A percentile compares a stretch with the other conserved stretches of the same genome.
Conservation (phyloP, 2,329 filamentous ascomycete species). For the Chaetomium strumarium region DNA sequence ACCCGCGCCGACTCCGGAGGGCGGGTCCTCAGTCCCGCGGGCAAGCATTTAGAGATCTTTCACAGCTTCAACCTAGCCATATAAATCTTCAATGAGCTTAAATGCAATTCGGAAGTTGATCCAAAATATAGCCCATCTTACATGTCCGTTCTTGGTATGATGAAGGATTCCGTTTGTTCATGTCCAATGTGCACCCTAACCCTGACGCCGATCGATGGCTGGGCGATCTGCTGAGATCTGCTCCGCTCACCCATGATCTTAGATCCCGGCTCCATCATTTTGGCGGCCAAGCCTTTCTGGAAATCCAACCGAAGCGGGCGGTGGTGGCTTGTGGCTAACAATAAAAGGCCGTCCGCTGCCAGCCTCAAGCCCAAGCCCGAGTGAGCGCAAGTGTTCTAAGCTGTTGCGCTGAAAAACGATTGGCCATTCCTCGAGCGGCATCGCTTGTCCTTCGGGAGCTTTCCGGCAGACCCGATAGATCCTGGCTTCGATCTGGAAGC, state of each 20-base stretch:
- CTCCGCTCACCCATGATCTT: not conserved
- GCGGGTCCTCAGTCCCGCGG: conserved; percentile 6
- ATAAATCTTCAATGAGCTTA: no score
- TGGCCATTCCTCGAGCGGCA: conserved; percentile 1
- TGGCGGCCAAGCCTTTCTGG: conserved; percentile 9
- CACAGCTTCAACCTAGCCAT: no score
- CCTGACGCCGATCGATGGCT: not conserved
- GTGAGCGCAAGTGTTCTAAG: not conserved
- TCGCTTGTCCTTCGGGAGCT: no score
- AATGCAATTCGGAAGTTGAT: not conserved
- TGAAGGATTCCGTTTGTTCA: no score
- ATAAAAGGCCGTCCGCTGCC: no score
- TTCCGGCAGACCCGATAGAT: not conserved
- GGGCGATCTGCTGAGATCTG: not conserved
- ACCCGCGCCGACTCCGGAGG: conserved; percentile 11
- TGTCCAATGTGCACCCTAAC: not conserved
- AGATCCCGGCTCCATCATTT: not conserved
- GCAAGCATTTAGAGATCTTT: not conserved
- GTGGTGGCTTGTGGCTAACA: no score
- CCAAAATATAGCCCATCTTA: not conserved
- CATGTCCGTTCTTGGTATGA: no score
- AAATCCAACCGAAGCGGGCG: not conserved
- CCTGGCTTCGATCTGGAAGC: not conserved
- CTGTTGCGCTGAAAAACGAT: not conserved
- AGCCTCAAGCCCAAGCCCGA: no score